Evolutionary conservation across 2,329 filamentous ascomycete genomes (phyloP), one percentile per base, ranked within the genome.

Genomic region (Aspergillus udagawae): DNA sequence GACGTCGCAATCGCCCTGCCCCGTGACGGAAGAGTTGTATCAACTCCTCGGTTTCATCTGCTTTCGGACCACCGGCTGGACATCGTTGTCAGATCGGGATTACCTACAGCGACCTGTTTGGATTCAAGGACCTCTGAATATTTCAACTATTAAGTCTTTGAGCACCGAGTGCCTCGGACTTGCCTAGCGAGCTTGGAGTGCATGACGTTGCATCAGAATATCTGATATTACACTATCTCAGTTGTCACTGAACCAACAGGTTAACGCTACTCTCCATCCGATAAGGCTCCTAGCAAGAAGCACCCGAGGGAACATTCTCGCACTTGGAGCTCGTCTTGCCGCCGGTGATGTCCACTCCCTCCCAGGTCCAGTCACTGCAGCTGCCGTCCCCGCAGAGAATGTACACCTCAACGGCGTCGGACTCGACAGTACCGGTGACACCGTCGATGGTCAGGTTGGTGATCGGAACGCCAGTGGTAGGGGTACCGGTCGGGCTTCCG

Each of bases 331-430:
- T 77, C 28, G 61, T 74, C 66, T 80, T 75, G 51, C 83, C 83
- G 45, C 83, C 83, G 28, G 79, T 81, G 51, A 86, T 66, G 27
- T 62, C 67, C 56, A 83, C 79, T 47, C 70, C 75, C 10, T 67
- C 72, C 80, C 81, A 85, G 28, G 75, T 81, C 80, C 82, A 86
- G 70, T 77, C 73, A 2, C 74, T 77, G 71, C 82, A 84, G 57
- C 76, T 74, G 38, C 79, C 81, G 28, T 67, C 69, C 20, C 78
- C 83, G 63, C 84, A 86, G 10, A 85, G 77, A 58, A 86, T 81
- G 67, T 82, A 82, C 62, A 84, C 67, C 51, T 79, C 53, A 4
- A 68, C 71, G 1, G 70, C 76, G 51, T 67, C 68, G 29, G 66
- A 70, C 47, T 63, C 59, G 5, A 72, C 74, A 9, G 67, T 65